Base-by-base conservation (phyloP, 805 yeast genomes). In the Yarrowia porcina region DNA sequence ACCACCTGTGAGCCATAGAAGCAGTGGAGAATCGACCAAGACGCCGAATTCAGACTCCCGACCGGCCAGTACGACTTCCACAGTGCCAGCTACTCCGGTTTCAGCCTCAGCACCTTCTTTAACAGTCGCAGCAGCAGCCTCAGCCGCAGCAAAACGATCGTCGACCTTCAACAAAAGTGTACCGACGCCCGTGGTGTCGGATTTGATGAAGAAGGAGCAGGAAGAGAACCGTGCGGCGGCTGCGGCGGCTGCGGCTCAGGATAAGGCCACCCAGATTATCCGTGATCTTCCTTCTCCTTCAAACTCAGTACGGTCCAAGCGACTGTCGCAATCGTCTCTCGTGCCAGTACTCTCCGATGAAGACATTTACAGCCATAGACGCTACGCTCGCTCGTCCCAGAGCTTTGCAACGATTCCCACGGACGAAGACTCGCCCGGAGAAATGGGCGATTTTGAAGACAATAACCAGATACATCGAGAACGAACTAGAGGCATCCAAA, bases 181-280 rank as follows among this genome's bases (percentile, higher is more conserved):
- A 11, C 61, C 61, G 15, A 56, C 61, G 12, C 61, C 61, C 5
- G 61, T 56, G 13, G 59, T 52, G 25, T 52, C 59, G 18, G 59
- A 36, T 25, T 10, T 36, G 18, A 52, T 52, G 44, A 35, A 36
- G 20, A 33, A 36, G 44, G 59, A 52, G 44, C 44, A 35, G 44
- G 59, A 52, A 33, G 59, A 52, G 8, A 32, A 52, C n/a, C 12
- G 25, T 2, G 32, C 36, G 10, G 36, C 36, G 4, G 52, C 52
- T 3, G 52, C 52, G 2, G 52, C 36, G 2, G 52, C 52, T 2
- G 52, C 52, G 9, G 52, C 52, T 8, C 33, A 27, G 30, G 52
- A 45, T 2, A 45, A 45, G 52, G 52, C 44, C 9, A 7, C 56
- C 5, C 59, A 52, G 25, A 17, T 36, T 17, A 36, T 36, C 11